Evolutionary conservation across 73 alveolate genomes (phyloP), one percentile per base, ranked within the genome.

Genomic region (Paramecium caudatum): DNA sequence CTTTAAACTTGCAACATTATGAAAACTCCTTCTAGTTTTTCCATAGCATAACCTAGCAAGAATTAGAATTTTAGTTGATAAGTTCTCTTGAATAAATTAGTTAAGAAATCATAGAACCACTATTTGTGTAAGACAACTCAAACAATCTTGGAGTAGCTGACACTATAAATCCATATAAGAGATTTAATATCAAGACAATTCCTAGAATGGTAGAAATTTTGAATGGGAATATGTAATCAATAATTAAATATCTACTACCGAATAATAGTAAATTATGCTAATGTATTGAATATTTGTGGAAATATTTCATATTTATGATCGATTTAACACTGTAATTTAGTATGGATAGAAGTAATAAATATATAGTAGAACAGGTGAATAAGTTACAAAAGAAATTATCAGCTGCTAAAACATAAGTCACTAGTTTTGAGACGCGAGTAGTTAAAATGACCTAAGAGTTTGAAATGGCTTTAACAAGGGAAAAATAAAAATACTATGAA

Each of bases 401-500:
- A 41, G 32, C 17, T 41, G 62, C 65, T 15, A 74, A 43, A 27
- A 10, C 13, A 2, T 37, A 74, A 21, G 46, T 74, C n/a, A 45
- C 19, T 19, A 43, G 19, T 39, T 74, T 74, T 17, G 88, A 74
- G 32, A 74, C 16, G 16, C 36, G 88, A 74, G 30, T 74, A 12
- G 43, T 74, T 15, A 41, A 74, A 41, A 37, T 39, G 65, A 27
- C 62, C 4, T 21, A 45, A 74, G 62, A 74, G 5, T 21, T 27
- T 74, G 88, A 74, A 25, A 43, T 43, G 9, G 45, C 17, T 41
- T 41, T 74, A 6, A 3, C 21, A 16, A 27, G 21, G 12, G 88
- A 74, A 74, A 74, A 74, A 39, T 74, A 37, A 45, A 74, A 68
- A 27, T 74, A 74, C 43, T 74, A 74, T 45, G 43, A 74, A 74